These are phyloP conservation scores for Ambrosia trifida DNA, from an alignment of 129 eudicot species.

Conservation along the genomic window DNA sequence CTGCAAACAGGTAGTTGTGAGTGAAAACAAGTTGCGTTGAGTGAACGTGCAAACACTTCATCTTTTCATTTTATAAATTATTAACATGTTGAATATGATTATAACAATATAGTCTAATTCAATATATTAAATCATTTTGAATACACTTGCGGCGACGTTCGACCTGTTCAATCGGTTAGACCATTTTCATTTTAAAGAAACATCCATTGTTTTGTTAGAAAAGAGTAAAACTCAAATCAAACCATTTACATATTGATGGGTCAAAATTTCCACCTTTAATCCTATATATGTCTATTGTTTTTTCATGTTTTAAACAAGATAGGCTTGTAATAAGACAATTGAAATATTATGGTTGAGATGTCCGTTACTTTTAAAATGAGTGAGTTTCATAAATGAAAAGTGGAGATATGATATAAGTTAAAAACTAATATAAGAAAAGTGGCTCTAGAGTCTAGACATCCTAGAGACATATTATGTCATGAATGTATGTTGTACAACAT, in stretches of 20 bases:
- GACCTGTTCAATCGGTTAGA: background rate
- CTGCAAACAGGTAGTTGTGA: background rate
- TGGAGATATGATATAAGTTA: background rate
- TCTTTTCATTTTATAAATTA: background rate
- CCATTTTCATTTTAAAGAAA: background rate
- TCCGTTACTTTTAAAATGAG: background rate
- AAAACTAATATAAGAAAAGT: background rate
- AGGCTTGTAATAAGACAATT: conserved; percentile 15
- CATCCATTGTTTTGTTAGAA: background rate
- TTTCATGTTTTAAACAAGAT: conserved; percentile 12
- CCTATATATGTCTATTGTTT: background rate
- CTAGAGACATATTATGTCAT: background rate
- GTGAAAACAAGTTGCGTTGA: background rate
- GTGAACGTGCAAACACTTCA: background rate
- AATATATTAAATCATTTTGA: background rate
- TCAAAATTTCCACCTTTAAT: conserved; percentile 1
- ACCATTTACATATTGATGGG: background rate
- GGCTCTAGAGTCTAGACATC: background rate
- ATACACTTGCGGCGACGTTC: background rate
- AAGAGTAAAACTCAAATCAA: background rate
- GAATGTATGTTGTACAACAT: background rate
- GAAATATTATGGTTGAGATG: background rate
- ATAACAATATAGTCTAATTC: background rate
- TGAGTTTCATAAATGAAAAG: background rate
- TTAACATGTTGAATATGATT: background rate